These are phyloP conservation scores for Citrus glauca DNA, from an alignment of 345 rosid genomes.

Conservation along the genomic window DNA sequence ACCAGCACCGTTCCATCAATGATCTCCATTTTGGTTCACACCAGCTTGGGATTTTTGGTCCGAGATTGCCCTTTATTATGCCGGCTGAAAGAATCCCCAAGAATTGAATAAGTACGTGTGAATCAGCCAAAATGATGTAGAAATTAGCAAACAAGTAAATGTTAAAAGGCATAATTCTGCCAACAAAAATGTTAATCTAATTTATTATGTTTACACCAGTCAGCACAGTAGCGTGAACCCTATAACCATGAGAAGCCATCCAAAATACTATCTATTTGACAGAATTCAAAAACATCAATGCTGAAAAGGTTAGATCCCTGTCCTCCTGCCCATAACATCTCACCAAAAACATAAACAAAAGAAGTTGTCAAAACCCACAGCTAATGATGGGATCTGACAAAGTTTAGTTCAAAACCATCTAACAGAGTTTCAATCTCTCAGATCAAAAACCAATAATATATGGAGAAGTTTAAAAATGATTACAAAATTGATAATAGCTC, in stretches of 20 bases:
- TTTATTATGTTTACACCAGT: not conserved
- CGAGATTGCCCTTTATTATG: constrained; percentile 27
- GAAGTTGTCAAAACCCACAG: not conserved
- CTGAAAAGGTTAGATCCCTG: not conserved
- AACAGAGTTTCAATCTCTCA: not conserved
- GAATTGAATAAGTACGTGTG: not conserved
- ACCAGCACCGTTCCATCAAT: constrained; percentile 53
- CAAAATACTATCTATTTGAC: not conserved
- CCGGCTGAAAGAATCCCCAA: constrained; percentile 29
- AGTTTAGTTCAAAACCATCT: not conserved
- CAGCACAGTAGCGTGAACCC: not conserved
- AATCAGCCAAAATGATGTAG: too few relatives aligned
- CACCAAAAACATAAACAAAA: not conserved
- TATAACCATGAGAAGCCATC: not conserved
- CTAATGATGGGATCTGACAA: not conserved
- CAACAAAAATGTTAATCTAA: not conserved
- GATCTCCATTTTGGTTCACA: constrained; percentile 46
- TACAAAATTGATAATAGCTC: not conserved
- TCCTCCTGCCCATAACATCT: not conserved
- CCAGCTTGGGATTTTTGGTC: constrained; percentile 41
- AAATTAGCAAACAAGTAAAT: not conserved
- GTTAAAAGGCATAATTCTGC: not conserved
- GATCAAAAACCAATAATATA: not conserved
- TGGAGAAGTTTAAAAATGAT: not conserved
- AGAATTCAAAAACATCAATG: not conserved